Evolutionary conservation across 768 basidiomycete species (phyloP).

Genomic region (Boletus vermiculosoides): DNA sequence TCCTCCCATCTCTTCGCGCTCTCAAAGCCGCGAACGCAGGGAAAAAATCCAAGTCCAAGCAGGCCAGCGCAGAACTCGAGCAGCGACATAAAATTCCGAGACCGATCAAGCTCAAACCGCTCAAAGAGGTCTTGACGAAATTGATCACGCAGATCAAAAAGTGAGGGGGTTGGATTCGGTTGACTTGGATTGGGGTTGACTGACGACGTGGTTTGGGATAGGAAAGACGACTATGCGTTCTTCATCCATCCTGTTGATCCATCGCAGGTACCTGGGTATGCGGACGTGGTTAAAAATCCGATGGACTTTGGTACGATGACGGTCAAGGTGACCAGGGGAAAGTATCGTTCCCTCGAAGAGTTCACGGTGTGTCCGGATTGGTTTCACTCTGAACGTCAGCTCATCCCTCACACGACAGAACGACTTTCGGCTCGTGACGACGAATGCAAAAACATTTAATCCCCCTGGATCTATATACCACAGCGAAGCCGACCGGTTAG

Average conservation of each 20-base stretch:
- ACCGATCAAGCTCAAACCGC: conserved; percentile 72
- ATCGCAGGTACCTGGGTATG: conserved; percentile 57
- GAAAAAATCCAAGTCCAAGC: conserved; percentile 46
- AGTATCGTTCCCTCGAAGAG: conserved; percentile 78
- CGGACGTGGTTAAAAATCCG: conserved; percentile 71
- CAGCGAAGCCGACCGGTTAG: conserved; percentile 70
- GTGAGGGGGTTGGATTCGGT: conserved; percentile 39
- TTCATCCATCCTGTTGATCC: conserved; percentile 69
- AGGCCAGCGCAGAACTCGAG: conserved; percentile 28
- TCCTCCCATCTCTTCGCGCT: conserved; percentile 64
- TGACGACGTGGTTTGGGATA: conserved; percentile 31
- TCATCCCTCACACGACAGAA: conserved; percentile 36
- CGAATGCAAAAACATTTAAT: conserved; percentile 76
- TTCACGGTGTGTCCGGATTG: conserved; percentile 54
- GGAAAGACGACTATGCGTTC: conserved; percentile 86
- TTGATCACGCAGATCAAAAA: conserved; percentile 74
- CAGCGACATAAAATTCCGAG: conserved; percentile 39
- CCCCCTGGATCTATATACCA: conserved; percentile 72
- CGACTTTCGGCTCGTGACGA: conserved; percentile 70
- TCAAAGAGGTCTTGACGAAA: conserved; percentile 70
- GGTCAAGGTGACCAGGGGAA: conserved; percentile 70
- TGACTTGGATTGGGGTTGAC: neutral
- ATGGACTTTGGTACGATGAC: conserved; percentile 94
- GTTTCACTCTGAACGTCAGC: neutral
- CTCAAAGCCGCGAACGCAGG: conserved; percentile 55